Conservation (phyloP, 495 filamentous ascomycete genomes). For the Barbatosphaeria neglecta region DNA sequence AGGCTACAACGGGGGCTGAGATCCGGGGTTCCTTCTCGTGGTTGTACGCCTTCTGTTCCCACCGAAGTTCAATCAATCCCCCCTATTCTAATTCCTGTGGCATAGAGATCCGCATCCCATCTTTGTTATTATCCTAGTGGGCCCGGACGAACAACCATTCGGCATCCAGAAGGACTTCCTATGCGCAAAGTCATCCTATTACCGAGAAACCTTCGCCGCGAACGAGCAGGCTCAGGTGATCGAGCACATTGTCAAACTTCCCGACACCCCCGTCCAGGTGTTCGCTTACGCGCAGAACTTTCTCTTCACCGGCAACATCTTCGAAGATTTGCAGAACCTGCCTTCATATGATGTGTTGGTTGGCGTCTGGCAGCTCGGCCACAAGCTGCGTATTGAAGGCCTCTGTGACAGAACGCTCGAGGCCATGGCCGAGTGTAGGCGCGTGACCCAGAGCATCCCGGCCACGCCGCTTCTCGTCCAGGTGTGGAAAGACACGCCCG, state of each 20-base stretch:
- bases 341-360: conserved; percentile 39
- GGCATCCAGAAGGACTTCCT: conserved; percentile 45
- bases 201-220: conserved; percentile 27
- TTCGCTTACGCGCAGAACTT: conserved; percentile 42
- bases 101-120: conserved; percentile 41
- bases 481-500: conserved; percentile 43
- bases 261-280: conserved; percentile 28
- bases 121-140: conserved; percentile 39
- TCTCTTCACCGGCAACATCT: conserved; percentile 36
- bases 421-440: conserved; percentile 39
- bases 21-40: no score
- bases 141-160: conserved; percentile 36
- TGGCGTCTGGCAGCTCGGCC: conserved; percentile 39
- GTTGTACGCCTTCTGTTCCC: conserved; percentile 12
- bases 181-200: conserved; percentile 35
- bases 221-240: conserved; percentile 16
- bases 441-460: conserved; percentile 34
- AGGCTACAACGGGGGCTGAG: no score
- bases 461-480: conserved; percentile 39
- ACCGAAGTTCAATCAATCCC: conserved; percentile 1
- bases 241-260: conserved; percentile 35
- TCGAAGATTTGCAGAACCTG: conserved; percentile 20
- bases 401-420: conserved; percentile 38
- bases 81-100: no score
- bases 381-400: conserved; percentile 37